Base-by-base conservation (phyloP, 441 rosid genomes). In the Cnidoscolus chayamansa region DNA sequence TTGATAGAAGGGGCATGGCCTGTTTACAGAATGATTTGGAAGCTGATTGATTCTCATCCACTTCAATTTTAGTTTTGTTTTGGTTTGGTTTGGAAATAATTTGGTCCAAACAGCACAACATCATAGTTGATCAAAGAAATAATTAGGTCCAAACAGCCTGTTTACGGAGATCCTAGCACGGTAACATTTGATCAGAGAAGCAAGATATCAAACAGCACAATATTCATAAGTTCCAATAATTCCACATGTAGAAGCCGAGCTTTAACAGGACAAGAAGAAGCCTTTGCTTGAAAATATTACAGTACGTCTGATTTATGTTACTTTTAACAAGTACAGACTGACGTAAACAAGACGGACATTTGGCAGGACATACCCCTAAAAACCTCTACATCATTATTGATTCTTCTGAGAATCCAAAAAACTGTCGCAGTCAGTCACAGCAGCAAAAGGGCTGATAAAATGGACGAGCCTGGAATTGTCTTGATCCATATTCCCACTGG, bases 391-490 rank as follows among this genome's bases (percentile, higher is more conserved):
- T 19, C 69, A 49, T 48, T 48, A 40, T 19, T 65, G 25, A 25
- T 49, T 65, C 57, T 13, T 65, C 57, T 65, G 69, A 49, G 43
- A 65, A 65, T 65, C 69, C 13, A 65, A 20, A 49, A 25, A 7
- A 32, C 10, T 63, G 31, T 65, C 55, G 15, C 47, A 32, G 8
- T 65, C 69, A 48, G 56, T n/a, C 0, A 10, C 67, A 43, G 25
- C 67, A 63, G 69, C 37, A 65, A 25, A 65, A 25, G 69, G 57
- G 16, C 48, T 25, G 7, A 56, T 10, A 20, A 40, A 65, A 65
- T 65, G 56, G 43, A 65, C 49, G 49, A 49, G 40, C 56, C 69
- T 49, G 57, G 57, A 30, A 17, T 65, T 65, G 13, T 65, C 69
- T 12, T 65, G 19, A 48, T 47, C 56, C n/a, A 20, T 49, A 5